A percentile compares a stretch with the other conserved stretches of the same genome.
These are phyloP conservation scores for Saccharomyces pastorianus DNA, from an alignment of 1,139 yeast genomes.

Conservation along the genomic window DNA sequence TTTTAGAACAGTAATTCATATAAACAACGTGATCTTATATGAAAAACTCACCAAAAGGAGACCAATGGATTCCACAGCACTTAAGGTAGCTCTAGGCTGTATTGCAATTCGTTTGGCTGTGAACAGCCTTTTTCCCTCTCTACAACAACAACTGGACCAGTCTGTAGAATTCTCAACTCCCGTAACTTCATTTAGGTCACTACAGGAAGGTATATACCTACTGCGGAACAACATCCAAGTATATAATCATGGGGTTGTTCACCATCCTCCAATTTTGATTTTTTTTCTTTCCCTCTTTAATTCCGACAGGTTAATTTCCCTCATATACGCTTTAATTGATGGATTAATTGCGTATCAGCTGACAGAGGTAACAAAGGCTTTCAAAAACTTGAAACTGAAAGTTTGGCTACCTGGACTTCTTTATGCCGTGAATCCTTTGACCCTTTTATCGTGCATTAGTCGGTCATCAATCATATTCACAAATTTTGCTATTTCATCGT, in stretches of 20 bases:
- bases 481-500: constrained; percentile 46
- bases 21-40: neutral
- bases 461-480: constrained; percentile 60
- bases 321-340: constrained; percentile 31
- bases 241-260: constrained; percentile 80
- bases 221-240: constrained; percentile 53
- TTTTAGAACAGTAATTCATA: neutral
- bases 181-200: constrained; percentile 34
- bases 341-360: constrained; percentile 33
- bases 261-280: constrained; percentile 71
- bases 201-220: constrained; percentile 75
- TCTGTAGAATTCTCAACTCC: constrained; percentile 58
- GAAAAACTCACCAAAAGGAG: neutral
- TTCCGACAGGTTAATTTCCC: constrained; percentile 18
- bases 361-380: constrained; percentile 29
- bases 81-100: constrained; percentile 1
- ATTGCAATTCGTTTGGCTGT: constrained; percentile 11
- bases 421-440: constrained; percentile 75
- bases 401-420: constrained; percentile 48
- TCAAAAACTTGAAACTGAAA: constrained; percentile 25
- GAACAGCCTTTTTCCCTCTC: constrained; percentile 22
- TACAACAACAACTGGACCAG: constrained; percentile 36
- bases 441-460: constrained; percentile 57
- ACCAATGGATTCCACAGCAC: neutral
- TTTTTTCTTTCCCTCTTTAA: constrained; percentile 39